Evolutionary conservation across 768 basidiomycete genomes (phyloP).

Genomic region (Lactarius hatsudake): DNA sequence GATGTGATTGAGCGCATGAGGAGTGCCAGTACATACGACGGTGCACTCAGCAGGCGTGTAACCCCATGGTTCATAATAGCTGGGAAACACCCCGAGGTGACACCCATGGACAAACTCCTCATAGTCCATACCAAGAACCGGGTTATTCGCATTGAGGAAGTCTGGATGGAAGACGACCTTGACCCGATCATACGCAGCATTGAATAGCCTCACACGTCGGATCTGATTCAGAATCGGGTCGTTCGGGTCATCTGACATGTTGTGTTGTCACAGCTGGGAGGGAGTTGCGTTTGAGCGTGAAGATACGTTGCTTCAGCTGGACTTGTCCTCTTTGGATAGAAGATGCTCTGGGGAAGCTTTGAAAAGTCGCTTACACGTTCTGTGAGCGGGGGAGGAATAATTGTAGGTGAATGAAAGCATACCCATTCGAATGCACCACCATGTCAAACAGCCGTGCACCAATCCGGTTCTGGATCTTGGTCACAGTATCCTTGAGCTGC

Average conservation of each 20-base stretch:
- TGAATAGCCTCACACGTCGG: constrained; percentile 91
- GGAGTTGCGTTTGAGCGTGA: constrained; percentile 91
- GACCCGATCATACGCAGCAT: constrained; percentile 81
- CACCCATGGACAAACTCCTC: constrained; percentile 99
- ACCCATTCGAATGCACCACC: constrained; percentile 91
- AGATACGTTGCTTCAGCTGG: constrained; percentile 91
- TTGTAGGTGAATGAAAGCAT: constrained; percentile 28
- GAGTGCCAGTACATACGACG: no score
- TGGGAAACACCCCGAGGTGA: constrained; percentile 97
- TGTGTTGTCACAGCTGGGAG: constrained; percentile 96
- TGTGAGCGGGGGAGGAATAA: constrained; percentile 2
- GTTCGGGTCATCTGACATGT: constrained; percentile 90
- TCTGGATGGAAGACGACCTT: constrained; percentile 99
- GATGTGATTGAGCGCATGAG: no score
- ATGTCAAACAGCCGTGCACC: constrained; percentile 92
- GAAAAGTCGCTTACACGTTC: constrained; percentile 58
- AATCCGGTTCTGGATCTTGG: constrained; percentile 90
- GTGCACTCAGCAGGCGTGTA: constrained; percentile 99
- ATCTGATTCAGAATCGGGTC: constrained; percentile 97
- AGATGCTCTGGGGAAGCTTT: constrained; percentile 73
- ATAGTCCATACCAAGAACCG: constrained; percentile 94
- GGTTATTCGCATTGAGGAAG: constrained; percentile 97
- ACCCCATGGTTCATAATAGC: constrained; percentile 96
- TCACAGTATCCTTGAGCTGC: constrained; percentile 92
- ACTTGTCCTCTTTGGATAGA: constrained; percentile 89